Evolutionary conservation across 1,284 basidiomycete genomes (phyloP).

Genomic region (Apiotrichum mycotoxinovorans): DNA sequence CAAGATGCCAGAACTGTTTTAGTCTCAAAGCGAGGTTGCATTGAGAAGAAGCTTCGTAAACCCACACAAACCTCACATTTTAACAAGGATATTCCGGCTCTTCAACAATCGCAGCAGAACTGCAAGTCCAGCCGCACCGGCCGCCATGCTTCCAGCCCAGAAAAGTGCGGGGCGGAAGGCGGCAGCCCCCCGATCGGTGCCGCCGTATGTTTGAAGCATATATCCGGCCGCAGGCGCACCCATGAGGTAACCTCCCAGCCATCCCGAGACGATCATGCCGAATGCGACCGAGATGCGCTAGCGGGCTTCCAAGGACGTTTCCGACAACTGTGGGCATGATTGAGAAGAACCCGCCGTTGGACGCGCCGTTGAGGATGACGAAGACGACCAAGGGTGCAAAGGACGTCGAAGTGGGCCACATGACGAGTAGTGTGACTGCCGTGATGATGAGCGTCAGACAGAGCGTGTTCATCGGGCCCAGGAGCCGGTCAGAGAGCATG

Average conservation of each 20-base stretch:
- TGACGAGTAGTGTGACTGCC: constrained; percentile 23
- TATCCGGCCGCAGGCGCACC: constrained; percentile 33
- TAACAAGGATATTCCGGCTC: no score
- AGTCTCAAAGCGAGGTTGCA: no score
- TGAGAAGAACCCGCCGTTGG: constrained; percentile 30
- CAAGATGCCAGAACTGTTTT: no score
- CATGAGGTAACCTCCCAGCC: constrained; percentile 28
- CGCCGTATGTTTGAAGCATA: constrained; percentile 26
- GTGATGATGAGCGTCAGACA: constrained; percentile 11
- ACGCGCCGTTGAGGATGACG: constrained; percentile 26
- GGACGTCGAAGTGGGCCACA: constrained; percentile 24
- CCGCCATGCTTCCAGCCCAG: constrained; percentile 29
- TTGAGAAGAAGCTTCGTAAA: no score
- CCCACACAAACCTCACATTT: no score
- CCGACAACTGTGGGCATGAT: constrained; percentile 31
- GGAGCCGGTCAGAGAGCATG: constrained; percentile 19
- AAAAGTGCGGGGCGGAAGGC: constrained; percentile 34
- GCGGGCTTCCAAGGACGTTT: constrained; percentile 18
- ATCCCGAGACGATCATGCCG: constrained; percentile 30
- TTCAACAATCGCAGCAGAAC: neutral
- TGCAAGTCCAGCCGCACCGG: constrained; percentile 4
- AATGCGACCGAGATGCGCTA: constrained; percentile 25
- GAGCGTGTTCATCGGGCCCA: constrained; percentile 15
- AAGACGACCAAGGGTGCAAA: constrained; percentile 29
- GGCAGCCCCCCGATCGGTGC: constrained; percentile 14